Evolutionary conservation across 2,329 filamentous ascomycete genomes (phyloP).

Genomic region (Orbilia oligospora): DNA sequence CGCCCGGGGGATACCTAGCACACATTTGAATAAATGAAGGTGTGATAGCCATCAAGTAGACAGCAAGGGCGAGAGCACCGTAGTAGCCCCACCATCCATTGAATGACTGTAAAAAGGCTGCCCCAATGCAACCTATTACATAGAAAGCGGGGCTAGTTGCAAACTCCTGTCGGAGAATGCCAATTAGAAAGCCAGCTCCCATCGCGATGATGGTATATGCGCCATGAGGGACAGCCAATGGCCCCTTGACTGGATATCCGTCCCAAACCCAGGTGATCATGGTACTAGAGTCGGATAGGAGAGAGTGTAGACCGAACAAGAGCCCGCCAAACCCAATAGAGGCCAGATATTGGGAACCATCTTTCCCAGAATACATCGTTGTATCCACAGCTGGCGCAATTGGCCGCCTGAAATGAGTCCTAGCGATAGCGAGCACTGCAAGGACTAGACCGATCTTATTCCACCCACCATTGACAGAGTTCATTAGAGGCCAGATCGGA

Average conservation of each 20-base stretch:
- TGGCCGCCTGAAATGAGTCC: conserved; percentile 79
- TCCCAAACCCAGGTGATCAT: conserved; percentile 99
- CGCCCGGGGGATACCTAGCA: conserved; percentile 80
- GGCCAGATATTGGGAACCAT: conserved; percentile 79
- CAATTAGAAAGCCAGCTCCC: conserved; percentile 82
- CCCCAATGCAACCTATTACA: conserved; percentile 82
- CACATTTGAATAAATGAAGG: conserved; percentile 82
- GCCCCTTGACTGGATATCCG: conserved; percentile 90
- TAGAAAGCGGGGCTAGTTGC: conserved; percentile 85
- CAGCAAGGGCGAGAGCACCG: conserved; percentile 80
- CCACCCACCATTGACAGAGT: conserved; percentile 89
- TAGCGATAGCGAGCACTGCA: conserved; percentile 80
- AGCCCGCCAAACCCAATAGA: conserved; percentile 85
- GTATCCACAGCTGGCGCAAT: conserved; percentile 70
- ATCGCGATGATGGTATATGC: conserved; percentile 88
- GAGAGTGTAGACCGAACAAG: conserved; percentile 89
- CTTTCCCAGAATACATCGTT: conserved; percentile 72
- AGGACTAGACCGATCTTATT: conserved; percentile 86
- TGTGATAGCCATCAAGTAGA: conserved; percentile 85
- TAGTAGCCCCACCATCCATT: conserved; percentile 88
- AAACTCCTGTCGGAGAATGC: conserved; percentile 79
- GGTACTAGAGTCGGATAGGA: conserved; percentile 96
- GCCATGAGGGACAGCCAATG: conserved; percentile 89
- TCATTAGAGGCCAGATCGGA: conserved; percentile 95
- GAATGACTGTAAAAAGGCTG: conserved; percentile 72